A percentile compares a stretch with the other conserved stretches of the same genome.
phyloP scores from a whole-genome alignment of 2,329 filamentous ascomycete species.

The Trichoderma guizhouense region DNA sequence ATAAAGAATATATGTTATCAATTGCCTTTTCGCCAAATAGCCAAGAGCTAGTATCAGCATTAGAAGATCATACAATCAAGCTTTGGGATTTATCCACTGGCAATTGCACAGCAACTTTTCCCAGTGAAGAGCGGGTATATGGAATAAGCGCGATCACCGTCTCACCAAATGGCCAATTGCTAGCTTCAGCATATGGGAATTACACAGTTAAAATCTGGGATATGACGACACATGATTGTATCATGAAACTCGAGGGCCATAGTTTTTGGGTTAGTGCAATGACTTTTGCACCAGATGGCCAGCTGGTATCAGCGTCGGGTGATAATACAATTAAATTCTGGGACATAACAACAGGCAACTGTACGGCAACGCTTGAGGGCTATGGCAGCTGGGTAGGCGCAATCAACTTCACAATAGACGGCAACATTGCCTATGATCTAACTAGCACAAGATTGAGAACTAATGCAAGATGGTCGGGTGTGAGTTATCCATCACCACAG shows the following conservation, averaged over 20 bases:
- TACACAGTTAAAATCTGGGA: neutral
- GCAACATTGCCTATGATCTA: neutral
- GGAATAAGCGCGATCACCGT: neutral
- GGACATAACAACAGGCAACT: neutral
- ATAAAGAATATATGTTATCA: fast-evolving
- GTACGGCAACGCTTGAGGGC: neutral
- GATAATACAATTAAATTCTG: neutral
- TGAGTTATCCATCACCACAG: neutral
- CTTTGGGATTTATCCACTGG: neutral
- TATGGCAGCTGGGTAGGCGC: neutral
- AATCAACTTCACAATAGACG: neutral
- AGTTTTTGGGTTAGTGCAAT: neutral
- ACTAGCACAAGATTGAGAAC: neutral
- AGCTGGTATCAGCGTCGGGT: neutral
- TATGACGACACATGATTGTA: neutral
- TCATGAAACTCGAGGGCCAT: neutral
- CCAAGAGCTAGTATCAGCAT: neutral
- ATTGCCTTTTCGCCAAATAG: neutral
- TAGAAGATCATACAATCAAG: neutral
- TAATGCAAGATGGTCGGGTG: no score
- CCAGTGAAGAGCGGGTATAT: neutral
- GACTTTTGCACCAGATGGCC: neutral
- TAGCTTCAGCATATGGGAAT: neutral
- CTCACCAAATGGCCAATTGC: neutral
- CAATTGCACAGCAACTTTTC: neutral